These are phyloP conservation scores for Ceratocystis colombiana DNA, from an alignment of 2,329 filamentous ascomycete species.

Conservation along the genomic window DNA sequence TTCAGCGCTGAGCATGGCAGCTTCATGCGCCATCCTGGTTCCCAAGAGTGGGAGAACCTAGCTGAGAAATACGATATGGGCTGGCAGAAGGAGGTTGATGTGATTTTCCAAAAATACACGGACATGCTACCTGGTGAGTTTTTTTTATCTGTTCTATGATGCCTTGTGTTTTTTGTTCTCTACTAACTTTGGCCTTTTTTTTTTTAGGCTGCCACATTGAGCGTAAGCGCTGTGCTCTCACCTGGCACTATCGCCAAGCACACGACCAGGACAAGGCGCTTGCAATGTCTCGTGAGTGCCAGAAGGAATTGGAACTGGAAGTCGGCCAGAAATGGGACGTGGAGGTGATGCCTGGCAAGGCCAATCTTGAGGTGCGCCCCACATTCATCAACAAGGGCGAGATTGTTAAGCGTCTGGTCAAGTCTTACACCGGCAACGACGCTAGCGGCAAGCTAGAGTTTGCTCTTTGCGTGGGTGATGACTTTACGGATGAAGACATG, in stretches of 20 bases:
- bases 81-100: conserved; percentile 79
- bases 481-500: conserved; percentile 95
- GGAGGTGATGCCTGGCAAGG: conserved; percentile 94
- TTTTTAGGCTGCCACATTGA: conserved; percentile 74
- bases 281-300: conserved; percentile 70
- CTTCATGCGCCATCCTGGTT: conserved; percentile 75
- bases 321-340: conserved; percentile 76
- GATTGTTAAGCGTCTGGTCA: conserved; percentile 74
- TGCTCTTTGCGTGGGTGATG: conserved; percentile 82
- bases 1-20: conserved; percentile 95
- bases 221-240: conserved; percentile 83
- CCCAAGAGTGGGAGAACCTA: conserved; percentile 75
- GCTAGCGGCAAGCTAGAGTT: conserved; percentile 58
- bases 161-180: not conserved
- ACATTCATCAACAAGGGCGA: conserved; percentile 97
- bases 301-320: conserved; percentile 66
- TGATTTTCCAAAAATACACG: conserved; percentile 79
- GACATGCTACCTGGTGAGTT: conserved; percentile 68
- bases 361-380: conserved; percentile 92
- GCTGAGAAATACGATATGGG: conserved; percentile 80
- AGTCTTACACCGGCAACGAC: conserved; percentile 52
- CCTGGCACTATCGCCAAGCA: conserved; percentile 83
- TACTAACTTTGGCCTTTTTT: conserved; percentile 9
- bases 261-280: conserved; percentile 77
- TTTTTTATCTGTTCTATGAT: not conserved